These are phyloP conservation scores for Penicillium herquei DNA, from an alignment of 495 filamentous ascomycete species.

Conservation along the genomic window DNA sequence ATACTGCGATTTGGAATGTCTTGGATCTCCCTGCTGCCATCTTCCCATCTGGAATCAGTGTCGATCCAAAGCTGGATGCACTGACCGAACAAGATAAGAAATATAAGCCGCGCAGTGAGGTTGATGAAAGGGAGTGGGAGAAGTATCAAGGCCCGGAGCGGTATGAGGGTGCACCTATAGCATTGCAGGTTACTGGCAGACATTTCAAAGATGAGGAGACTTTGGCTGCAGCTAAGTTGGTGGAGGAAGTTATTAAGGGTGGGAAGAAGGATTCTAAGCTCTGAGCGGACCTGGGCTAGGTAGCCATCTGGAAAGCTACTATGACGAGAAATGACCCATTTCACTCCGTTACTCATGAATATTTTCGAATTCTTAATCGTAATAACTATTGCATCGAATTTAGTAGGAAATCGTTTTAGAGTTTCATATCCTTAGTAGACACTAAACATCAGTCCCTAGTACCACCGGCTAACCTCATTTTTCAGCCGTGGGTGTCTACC, in stretches of 20 bases:
- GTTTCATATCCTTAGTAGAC: no score
- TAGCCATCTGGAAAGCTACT: not conserved
- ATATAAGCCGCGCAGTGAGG: slow-evolving; percentile 29
- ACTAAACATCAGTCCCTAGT: no score
- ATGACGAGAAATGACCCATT: not conserved
- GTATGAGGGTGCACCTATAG: slow-evolving; percentile 47
- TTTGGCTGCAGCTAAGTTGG: slow-evolving; percentile 32
- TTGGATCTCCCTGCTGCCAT: slow-evolving; percentile 63
- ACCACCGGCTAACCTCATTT: no score
- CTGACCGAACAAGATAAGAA: slow-evolving; percentile 23
- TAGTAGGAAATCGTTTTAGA: no score
- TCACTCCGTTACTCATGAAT: not conserved
- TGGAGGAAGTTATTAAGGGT: slow-evolving; percentile 28
- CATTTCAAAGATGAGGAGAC: slow-evolving; percentile 45
- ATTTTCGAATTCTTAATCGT: no score
- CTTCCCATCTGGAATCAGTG: slow-evolving; percentile 51
- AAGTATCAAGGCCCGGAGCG: slow-evolving; percentile 34
- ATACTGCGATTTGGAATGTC: slow-evolving; percentile 72
- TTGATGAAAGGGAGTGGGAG: slow-evolving; percentile 39
- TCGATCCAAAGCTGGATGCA: slow-evolving; percentile 39
- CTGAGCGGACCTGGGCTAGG: slow-evolving; percentile 3
- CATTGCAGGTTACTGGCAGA: slow-evolving; percentile 51
- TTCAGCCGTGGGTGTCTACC: no score
- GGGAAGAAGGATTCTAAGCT: slow-evolving; percentile 7
- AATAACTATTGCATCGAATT: no score